Base-by-base conservation (phyloP, 805 yeast genomes). In the Naumovozyma baii region DNA sequence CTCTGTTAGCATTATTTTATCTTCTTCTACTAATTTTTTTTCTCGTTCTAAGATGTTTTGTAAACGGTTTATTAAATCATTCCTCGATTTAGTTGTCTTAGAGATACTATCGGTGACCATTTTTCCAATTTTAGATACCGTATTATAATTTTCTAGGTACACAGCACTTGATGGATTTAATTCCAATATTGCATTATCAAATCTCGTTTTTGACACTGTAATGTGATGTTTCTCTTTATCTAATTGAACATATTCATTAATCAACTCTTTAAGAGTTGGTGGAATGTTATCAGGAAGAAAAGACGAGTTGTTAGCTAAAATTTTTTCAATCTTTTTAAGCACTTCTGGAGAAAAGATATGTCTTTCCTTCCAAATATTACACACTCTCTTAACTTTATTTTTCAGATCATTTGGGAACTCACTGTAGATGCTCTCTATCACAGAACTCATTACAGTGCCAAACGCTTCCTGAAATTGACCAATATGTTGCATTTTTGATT, bases 331-430 rank as follows among this genome's bases (percentile, higher is more conserved):
- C 9, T 50, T 51, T 13, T 45, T 35, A 37, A 67, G 48, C 4
- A 59, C 64, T 2, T 50, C 51, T 3, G 55, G 48, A 4, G 58
- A 37, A 44, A 80, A 78, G 0, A 80, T 71, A n/a, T 55, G 57
- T 38, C 88, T 63, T 49, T 76, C 76, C 31, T 68, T 66, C 86
- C 86, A 80, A n/a, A 80, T 83, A 30, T 64, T 68, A 14, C 76
- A 64, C 14, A 80, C 76, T 29, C 87, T 66, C 33, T 64, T 70
- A 9, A 78, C 68, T 40, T 76, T 74, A 35, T 69, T 70, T 43
- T 68, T 68, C 9, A 71, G 59, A n/a, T 69, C 73, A 29, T 52
- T 40, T 12, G 68, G 63, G n/a, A 62, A 57, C 17, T 49, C 56
- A 2, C 56, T 50, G 46, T 64, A 67, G 9, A 68, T 67, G 3